Evolutionary conservation across 2,329 filamentous ascomycete species (phyloP), one percentile per base, ranked within the genome.

Genomic region (Cordyceps javanica): DNA sequence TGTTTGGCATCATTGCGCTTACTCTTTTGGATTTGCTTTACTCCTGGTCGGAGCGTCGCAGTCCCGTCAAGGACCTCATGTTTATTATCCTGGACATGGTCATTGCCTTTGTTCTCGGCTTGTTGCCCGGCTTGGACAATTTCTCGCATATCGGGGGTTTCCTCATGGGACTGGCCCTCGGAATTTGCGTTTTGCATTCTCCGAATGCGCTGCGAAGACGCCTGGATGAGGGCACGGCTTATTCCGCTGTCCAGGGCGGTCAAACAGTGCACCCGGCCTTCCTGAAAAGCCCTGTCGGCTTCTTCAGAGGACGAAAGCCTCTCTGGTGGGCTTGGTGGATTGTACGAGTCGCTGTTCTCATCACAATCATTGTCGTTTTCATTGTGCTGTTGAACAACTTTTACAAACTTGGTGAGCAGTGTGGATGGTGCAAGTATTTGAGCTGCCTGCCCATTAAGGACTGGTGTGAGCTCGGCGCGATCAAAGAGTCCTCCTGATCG

Each of bases 271-370:
- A 78, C 19, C 76, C 78, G 26, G 70, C 76, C 0, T 85, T 88
- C 63, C 68, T 83, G 57, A 83, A 85, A 65, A 83, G 82, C 59
- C 83, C 88, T 0, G 69, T 86, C 4, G 86, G 84, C 6, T 97
- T 97, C 73, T 97, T 97, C 76, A 93, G 92, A 70, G 91, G 90
- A 21, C 83, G 94, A 19, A 96, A 96, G 70, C 88, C 89, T 23
- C 79, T 96, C 8, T 99, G 94, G 94, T 99, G 94, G 94, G 88
- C 77, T 6, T 99, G 94, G 94, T 97, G 93, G 93, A 73, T 96
- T 23, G 80, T 97, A 28, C 83, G 94, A 19, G 89, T 82, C 1
- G 90, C 82, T 0, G 87, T 88, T 25, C 75, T 99, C 53, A 81
- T 96, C 8, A 81, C 86, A n/a, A 88, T 92, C 34, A 78, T 96